Evolutionary conservation across 2,329 filamentous ascomycete genomes (phyloP), one percentile per base, ranked within the genome.

Genomic region (Aspergillus sp.): DNA sequence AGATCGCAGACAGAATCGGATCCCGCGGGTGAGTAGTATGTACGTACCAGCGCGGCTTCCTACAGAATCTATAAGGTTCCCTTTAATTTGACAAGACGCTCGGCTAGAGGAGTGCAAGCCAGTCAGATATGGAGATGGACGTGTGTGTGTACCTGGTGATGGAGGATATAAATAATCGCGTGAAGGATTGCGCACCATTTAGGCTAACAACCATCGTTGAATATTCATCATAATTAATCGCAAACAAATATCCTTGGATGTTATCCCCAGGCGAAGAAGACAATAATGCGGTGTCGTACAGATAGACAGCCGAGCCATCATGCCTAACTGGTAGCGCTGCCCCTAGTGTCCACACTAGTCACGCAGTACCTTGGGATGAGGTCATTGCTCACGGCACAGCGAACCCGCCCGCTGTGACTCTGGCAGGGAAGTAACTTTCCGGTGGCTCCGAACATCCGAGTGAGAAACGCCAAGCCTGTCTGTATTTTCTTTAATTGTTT

Each of bases 351-450:
- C 38, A 19, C 56, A 51, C 57, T 60, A 60, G 51, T 46, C 42
- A 42, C 9, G 32, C 41, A 41, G 57, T 58, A 58, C 57, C 51
- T 56, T 56, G 47, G 47, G 41, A 60, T 60, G 57, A 60, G 51
- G 56, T 60, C 57, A 60, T 55, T 45, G 40, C 40, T 33, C 46
- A 52, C 48, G 50, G 55, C 45, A 45, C 50, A 20, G 14, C 45
- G 26, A 30, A 30, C 26, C 54, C 50, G 51, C 50, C 50, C 50
- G 41, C 16, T 47, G 50, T 55, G 56, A 59, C 56, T 47, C 53
- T 33, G 47, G 17, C 17, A 26, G 20, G 26, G 7, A 50, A 53
- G 55, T 56, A 46, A 47, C 50, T 49, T 49, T 41, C 50, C 57
- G 52, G 52, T 35, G 36, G 43, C 55, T 59, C 54, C 57, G 54